phyloP scores from a whole-genome alignment of 2,329 filamentous ascomycete species.

The Orbilia blumenaviensis region DNA sequence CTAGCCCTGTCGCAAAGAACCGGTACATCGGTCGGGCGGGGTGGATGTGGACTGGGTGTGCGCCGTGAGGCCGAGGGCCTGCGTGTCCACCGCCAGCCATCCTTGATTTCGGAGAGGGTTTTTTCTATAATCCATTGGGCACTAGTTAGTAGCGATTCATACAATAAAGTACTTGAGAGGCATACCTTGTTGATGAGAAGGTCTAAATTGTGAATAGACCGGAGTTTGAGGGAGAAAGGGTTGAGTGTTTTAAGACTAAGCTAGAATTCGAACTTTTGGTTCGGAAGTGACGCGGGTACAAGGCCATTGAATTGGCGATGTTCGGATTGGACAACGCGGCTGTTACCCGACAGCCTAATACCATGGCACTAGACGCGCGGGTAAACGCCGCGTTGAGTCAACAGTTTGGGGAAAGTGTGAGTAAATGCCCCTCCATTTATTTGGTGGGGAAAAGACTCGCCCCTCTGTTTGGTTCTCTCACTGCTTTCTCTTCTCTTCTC shows the following conservation, averaged over 20 bases:
- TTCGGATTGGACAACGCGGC: constrained; percentile 8
- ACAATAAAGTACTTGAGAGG: background rate
- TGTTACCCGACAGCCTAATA: background rate
- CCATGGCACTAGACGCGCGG: constrained; percentile 10
- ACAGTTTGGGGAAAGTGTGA: background rate
- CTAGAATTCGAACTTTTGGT: background rate
- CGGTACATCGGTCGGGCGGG: constrained; percentile 77
- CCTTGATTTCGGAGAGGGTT: too few species aligned
- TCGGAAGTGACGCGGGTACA: background rate
- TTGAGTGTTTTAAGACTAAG: background rate
- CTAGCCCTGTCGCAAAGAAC: constrained; percentile 83
- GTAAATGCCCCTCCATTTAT: constrained; percentile 37
- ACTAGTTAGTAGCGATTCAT: background rate
- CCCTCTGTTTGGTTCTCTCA: background rate
- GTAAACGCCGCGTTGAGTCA: constrained; percentile 18
- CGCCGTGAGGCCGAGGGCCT: constrained; percentile 23
- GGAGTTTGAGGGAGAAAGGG: background rate
- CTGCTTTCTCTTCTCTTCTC: background rate
- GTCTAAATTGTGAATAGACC: background rate
- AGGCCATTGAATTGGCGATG: background rate
- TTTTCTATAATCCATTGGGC: background rate
- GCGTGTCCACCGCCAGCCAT: constrained; percentile 49
- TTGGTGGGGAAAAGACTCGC: constrained; percentile 29
- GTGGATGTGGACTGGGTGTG: constrained; percentile 69
- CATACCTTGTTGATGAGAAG: background rate